phyloP scores from a whole-genome alignment of 352 stramenopile genomes.

The Globisporangium ultimum region DNA sequence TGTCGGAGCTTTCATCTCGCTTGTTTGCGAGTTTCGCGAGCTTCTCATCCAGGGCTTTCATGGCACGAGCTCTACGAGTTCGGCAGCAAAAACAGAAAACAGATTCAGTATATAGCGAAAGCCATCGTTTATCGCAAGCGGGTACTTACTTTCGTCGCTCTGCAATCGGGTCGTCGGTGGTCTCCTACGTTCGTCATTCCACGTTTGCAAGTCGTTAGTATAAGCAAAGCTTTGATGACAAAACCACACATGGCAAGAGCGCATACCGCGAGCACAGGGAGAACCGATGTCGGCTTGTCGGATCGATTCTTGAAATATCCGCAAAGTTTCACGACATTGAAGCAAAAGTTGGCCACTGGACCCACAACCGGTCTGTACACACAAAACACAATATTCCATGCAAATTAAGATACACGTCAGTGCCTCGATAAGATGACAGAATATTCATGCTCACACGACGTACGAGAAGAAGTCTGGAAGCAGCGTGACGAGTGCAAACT shows the following conservation, averaged over 20 bases:
- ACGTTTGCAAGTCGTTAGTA: background rate
- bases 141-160: constrained; percentile 81
- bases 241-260: background rate
- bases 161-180: constrained; percentile 70
- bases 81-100: background rate
- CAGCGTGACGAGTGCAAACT: constrained; percentile 69
- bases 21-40: constrained; percentile 73
- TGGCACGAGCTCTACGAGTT: constrained; percentile 60
- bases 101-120: no score
- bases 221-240: background rate
- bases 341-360: constrained; percentile 73
- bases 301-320: constrained; percentile 82
- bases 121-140: no score
- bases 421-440: background rate
- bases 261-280: constrained; percentile 62
- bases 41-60: constrained; percentile 88
- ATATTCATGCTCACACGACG: constrained; percentile 11
- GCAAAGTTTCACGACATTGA: constrained; percentile 81
- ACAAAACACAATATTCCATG: constrained; percentile 4
- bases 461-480: constrained; percentile 72
- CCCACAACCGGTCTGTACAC: constrained; percentile 46
- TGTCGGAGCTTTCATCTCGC: constrained; percentile 8
- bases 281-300: constrained; percentile 48
- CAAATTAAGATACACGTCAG: constrained; percentile 4
- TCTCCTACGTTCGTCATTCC: constrained; percentile 22